Percentiles rank a stretch among this genome's conserved stretches.
phyloP scores from a whole-genome alignment of 2,329 filamentous ascomycete genomes.

The Camptophora hylomeconis region DNA sequence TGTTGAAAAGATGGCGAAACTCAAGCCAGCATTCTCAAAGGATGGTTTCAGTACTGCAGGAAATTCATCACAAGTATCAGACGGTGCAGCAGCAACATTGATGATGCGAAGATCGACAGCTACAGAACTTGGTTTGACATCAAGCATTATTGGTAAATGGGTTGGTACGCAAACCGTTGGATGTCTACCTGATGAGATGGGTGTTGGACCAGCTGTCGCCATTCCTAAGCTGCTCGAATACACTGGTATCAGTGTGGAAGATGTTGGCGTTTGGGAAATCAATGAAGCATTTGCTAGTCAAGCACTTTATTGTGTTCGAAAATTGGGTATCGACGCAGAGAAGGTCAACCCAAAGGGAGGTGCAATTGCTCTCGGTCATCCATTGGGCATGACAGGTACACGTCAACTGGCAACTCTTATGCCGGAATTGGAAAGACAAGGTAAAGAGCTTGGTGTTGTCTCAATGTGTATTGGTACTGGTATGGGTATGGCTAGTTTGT shows the following conservation, averaged over 20 bases:
- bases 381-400: conserved; percentile 76
- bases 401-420: conserved; percentile 67
- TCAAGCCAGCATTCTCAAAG: conserved; percentile 74
- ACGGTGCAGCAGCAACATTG: conserved; percentile 72
- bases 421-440: conserved; percentile 51
- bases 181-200: conserved; percentile 86
- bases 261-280: conserved; percentile 82
- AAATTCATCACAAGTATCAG: conserved; percentile 73
- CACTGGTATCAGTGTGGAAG: conserved; percentile 51
- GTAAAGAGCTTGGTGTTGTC: conserved; percentile 66
- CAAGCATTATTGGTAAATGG: conserved; percentile 68
- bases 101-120: conserved; percentile 78
- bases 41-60: conserved; percentile 72
- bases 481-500: conserved; percentile 62
- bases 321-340: conserved; percentile 44
- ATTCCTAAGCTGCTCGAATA: conserved; percentile 68
- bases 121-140: conserved; percentile 54
- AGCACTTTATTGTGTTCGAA: conserved; percentile 56
- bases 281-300: conserved; percentile 67
- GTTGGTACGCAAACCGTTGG: conserved; percentile 63
- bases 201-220: conserved; percentile 72
- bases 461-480: conserved; percentile 82
- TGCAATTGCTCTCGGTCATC: conserved; percentile 87
- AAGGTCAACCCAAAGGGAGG: conserved; percentile 86
- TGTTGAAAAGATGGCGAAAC: conserved; percentile 56